A percentile compares a stretch with the other conserved stretches of the same genome.
Conservation (phyloP, 768 basidiomycete genomes). For the Leccinum truebloodii region DNA sequence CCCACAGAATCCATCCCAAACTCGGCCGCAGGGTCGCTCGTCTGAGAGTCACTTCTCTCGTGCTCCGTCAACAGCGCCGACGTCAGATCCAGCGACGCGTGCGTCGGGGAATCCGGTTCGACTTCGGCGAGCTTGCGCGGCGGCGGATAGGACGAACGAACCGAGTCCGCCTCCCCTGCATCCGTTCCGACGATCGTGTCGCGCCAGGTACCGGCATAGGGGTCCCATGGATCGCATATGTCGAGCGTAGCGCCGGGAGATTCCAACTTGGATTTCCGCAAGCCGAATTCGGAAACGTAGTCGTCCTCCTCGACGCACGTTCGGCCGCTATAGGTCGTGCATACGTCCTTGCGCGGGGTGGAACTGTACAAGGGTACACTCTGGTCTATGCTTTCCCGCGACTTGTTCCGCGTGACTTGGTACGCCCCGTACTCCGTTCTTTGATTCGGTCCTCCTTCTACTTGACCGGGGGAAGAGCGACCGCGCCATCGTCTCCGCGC, state of each 20-base stretch:
- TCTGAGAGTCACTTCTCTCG: not conserved
- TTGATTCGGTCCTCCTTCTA: constrained; percentile 15
- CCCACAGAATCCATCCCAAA: constrained; percentile 26
- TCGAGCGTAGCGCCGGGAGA: constrained; percentile 5
- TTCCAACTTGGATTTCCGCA: constrained; percentile 8
- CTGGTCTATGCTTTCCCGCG: constrained; percentile 27
- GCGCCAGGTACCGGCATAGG: constrained; percentile 22
- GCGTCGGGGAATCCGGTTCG: constrained; percentile 22
- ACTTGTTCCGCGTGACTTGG: constrained; percentile 35
- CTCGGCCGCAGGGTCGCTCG: constrained; percentile 12
- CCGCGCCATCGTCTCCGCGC: constrained; percentile 39
- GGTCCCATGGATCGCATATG: constrained; percentile 26
- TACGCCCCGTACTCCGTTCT: constrained; percentile 32
- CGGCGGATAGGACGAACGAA: constrained; percentile 14
- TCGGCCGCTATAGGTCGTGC: not conserved
- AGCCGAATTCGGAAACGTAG: constrained; percentile 12
- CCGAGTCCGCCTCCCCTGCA: constrained; percentile 15
- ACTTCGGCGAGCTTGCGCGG: constrained; percentile 1
- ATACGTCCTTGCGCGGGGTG: constrained; percentile 36
- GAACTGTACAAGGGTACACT: constrained; percentile 40
- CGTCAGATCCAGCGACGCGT: constrained; percentile 28
- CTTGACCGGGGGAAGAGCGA: constrained; percentile 12
- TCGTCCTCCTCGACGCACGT: constrained; percentile 13
- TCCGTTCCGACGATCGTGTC: constrained; percentile 34
- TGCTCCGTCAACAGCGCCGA: constrained; percentile 32